phyloP scores from a whole-genome alignment of 345 rosid species.

The Populus alba region DNA sequence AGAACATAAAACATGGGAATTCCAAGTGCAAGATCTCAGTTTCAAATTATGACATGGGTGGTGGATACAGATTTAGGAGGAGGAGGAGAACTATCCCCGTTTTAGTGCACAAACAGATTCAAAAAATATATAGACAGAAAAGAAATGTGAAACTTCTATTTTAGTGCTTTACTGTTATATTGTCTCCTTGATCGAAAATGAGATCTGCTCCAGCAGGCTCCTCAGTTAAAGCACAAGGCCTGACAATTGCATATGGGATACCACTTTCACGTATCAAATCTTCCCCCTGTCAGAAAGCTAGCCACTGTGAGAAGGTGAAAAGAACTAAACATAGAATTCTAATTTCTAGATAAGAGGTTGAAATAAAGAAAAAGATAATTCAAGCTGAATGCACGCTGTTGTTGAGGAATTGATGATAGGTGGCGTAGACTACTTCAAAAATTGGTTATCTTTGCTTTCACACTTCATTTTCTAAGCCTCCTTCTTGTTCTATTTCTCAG shows the following conservation, averaged over 20 bases:
- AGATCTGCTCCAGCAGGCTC: constrained; percentile 98
- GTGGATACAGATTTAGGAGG: too few species aligned
- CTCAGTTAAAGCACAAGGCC: constrained; percentile 93
- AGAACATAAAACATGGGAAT: too few species aligned
- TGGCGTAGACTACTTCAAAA: neutral
- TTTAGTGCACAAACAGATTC: too few species aligned
- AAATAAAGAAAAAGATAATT: neutral
- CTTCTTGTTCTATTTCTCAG: too few species aligned
- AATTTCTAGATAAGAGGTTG: neutral
- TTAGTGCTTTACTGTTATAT: constrained; percentile 54
- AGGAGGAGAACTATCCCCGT: too few species aligned
- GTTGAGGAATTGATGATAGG: neutral
- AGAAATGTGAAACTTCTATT: neutral
- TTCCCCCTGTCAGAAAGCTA: constrained; percentile 53
- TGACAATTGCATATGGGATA: constrained; percentile 74
- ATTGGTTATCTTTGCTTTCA: neutral
- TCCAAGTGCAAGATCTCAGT: too few species aligned
- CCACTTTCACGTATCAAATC: constrained; percentile 86
- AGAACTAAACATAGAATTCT: neutral
- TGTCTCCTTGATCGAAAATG: constrained; percentile 91
- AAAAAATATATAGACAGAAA: neutral
- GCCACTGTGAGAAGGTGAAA: neutral
- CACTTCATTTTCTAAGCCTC: neutral
- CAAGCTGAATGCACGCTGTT: neutral
- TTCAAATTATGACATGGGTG: too few species aligned